Conservation (phyloP, 2,329 filamentous ascomycete species). For the Colletotrichum liaoningense region DNA sequence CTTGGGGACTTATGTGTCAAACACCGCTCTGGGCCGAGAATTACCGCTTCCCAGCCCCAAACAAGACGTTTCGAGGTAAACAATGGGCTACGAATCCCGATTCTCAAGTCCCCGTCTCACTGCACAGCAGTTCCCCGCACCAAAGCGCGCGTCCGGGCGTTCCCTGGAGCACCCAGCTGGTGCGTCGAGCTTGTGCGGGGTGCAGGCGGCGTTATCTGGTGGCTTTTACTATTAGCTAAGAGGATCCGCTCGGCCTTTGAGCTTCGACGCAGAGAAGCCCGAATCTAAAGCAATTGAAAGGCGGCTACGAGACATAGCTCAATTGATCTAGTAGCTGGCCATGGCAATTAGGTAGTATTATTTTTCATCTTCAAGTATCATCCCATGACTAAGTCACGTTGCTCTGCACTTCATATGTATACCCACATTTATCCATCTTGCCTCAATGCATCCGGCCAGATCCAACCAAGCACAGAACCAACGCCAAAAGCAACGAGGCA, state of each 20-base stretch:
- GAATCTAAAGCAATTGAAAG: too few species aligned
- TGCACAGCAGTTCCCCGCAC: constrained; percentile 6
- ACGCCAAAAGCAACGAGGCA: constrained; percentile 18
- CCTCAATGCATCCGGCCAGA: constrained; percentile 25
- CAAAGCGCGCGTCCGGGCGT: constrained; percentile 26
- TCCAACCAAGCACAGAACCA: constrained; percentile 22
- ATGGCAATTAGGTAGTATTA: not conserved
- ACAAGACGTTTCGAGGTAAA: not conserved
- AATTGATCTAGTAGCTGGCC: too few species aligned
- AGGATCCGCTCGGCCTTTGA: constrained; percentile 5
- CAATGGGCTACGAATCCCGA: too few species aligned
- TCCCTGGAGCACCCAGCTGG: not conserved
- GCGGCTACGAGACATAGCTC: too few species aligned
- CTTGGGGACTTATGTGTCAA: not conserved
- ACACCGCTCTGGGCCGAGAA: constrained; percentile 1
- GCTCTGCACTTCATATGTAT: not conserved
- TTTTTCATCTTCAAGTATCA: not conserved
- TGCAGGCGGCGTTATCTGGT: constrained; percentile 18
- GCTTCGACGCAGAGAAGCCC: not conserved
- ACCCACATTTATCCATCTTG: not conserved
- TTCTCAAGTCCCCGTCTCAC: not conserved
- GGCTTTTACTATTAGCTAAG: constrained; percentile 27
- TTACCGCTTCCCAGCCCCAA: not conserved
- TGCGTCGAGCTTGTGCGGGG: constrained; percentile 28
- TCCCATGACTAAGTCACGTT: not conserved